phyloP scores from a whole-genome alignment of 164 flowering plant species.

The Brasenia schreberi region DNA sequence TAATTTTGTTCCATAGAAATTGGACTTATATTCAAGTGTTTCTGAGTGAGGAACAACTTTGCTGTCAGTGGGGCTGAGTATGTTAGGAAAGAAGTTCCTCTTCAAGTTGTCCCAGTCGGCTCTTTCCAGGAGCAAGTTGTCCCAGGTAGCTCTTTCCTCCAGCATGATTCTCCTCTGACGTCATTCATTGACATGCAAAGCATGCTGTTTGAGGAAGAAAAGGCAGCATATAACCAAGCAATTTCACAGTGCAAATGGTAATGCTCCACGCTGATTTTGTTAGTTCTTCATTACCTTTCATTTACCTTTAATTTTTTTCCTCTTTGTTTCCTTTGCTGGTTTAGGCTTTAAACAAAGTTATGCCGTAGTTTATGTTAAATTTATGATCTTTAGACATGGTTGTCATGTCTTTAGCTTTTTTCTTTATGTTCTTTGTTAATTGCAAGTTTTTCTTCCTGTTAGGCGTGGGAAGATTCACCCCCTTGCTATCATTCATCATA shows the following conservation, averaged over 20 bases:
- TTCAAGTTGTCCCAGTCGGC: conserved; percentile 43
- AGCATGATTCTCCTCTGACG: conserved; percentile 55
- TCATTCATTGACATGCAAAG: conserved; percentile 75
- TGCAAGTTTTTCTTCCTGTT: neutral
- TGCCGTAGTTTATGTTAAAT: too few species aligned
- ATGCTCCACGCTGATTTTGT: neutral
- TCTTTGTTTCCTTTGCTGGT: neutral
- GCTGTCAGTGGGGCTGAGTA: conserved; percentile 76
- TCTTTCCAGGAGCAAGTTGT: conserved; percentile 39
- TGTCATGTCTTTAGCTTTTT: neutral
- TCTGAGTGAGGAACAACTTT: neutral
- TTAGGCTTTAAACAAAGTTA: too few species aligned
- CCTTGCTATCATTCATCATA: conserved; percentile 75
- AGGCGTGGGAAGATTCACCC: conserved; percentile 90
- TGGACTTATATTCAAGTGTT: neutral
- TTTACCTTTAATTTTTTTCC: too few species aligned
- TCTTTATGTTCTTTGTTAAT: neutral
- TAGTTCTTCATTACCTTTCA: too few species aligned
- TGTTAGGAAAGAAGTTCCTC: conserved; percentile 82
- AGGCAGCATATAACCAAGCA: conserved; percentile 81
- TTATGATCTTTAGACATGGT: neutral
- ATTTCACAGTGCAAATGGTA: conserved; percentile 59
- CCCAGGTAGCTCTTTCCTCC: conserved; percentile 34
- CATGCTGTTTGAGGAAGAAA: conserved; percentile 78
- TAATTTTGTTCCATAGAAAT: neutral